A percentile compares a stretch with the other conserved stretches of the same genome.
Evolutionary conservation across 2,329 filamentous ascomycete genomes (phyloP).

Genomic region (Fusarium napiforme): DNA sequence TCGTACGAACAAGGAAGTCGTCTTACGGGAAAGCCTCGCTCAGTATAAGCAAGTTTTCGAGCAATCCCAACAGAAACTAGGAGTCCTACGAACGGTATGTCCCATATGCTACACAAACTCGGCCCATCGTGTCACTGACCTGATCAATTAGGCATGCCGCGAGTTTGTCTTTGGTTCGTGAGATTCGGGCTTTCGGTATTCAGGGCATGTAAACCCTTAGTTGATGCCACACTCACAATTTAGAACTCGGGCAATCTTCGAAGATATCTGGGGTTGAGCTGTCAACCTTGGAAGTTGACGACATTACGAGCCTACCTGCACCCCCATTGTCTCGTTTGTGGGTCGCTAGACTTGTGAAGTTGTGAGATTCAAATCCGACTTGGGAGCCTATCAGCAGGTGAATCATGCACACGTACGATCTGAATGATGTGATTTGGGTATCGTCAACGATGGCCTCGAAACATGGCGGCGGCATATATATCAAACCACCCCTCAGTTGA

Average conservation of each 20-base stretch:
- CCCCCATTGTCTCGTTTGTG: conserved; percentile 28
- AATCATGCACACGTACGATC: conserved; percentile 41
- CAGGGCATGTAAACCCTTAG: conserved; percentile 45
- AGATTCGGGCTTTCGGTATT: conserved; percentile 15
- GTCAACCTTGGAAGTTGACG: conserved; percentile 34
- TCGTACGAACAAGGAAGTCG: conserved; percentile 75
- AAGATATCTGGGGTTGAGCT: conserved; percentile 22
- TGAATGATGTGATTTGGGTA: conserved; percentile 43
- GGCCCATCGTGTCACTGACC: conserved; percentile 28
- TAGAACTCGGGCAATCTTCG: conserved; percentile 4
- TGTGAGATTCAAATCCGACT: conserved; percentile 23
- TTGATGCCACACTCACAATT: conserved; percentile 38
- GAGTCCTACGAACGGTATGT: conserved; percentile 71
- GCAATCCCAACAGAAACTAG: conserved; percentile 81
- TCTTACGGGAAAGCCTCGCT: conserved; percentile 84
- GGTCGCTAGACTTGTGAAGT: conserved; percentile 25
- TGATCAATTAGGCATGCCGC: conserved; percentile 49
- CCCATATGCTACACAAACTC: conserved; percentile 1
- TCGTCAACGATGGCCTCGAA: conserved; percentile 38
- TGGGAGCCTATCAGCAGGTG: conserved; percentile 38
- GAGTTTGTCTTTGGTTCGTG: conserved; percentile 49
- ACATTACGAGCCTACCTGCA: conserved; percentile 30
- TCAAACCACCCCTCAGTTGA: conserved; percentile 37
- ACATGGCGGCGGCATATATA: conserved; percentile 40
- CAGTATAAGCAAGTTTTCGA: conserved; percentile 90